phyloP scores from a whole-genome alignment of 2,329 filamentous ascomycete genomes.

The Exophiala bonariae region DNA sequence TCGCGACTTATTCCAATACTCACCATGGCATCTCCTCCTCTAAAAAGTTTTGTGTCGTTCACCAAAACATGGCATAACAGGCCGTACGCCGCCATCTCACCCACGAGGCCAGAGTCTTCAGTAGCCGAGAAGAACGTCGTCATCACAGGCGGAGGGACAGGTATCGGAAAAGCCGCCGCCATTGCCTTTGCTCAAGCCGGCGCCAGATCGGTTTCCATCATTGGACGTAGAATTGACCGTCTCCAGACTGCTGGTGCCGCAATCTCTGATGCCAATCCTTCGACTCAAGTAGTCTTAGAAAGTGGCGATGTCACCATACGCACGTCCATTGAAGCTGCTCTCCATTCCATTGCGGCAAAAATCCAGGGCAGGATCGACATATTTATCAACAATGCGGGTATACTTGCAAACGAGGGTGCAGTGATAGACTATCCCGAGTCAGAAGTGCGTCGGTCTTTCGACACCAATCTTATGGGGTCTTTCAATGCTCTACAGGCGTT shows the following conservation, averaged over 20 bases:
- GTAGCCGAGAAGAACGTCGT: conserved; percentile 46
- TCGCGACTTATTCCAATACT: not conserved
- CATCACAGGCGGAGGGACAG: conserved; percentile 54
- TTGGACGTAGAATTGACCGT: conserved; percentile 36
- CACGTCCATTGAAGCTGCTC: conserved; percentile 11
- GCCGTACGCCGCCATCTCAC: conserved; percentile 42
- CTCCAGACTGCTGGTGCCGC: conserved; percentile 31
- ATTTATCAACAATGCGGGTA: conserved; percentile 50
- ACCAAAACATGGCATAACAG: conserved; percentile 38
- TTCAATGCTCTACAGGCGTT: conserved; percentile 38
- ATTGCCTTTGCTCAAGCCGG: conserved; percentile 57
- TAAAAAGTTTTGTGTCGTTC: conserved; percentile 14
- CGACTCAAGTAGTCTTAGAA: not conserved
- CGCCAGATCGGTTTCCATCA: conserved; percentile 41
- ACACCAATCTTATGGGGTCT: conserved; percentile 51
- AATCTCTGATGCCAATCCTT: conserved; percentile 19
- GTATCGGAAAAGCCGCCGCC: conserved; percentile 55
- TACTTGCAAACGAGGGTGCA: conserved; percentile 28
- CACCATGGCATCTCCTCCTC: conserved; percentile 7
- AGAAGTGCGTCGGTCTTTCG: conserved; percentile 45
- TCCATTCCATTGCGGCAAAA: conserved; percentile 47
- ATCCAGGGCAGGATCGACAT: conserved; percentile 46
- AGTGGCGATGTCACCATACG: conserved; percentile 4
- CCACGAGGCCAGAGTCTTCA: conserved; percentile 32
- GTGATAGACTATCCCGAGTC: conserved; percentile 37